Percentiles rank a stretch among this genome's conserved stretches.
Evolutionary conservation across 768 basidiomycete species (phyloP).

Genomic region (Cystoderma amianthinum): DNA sequence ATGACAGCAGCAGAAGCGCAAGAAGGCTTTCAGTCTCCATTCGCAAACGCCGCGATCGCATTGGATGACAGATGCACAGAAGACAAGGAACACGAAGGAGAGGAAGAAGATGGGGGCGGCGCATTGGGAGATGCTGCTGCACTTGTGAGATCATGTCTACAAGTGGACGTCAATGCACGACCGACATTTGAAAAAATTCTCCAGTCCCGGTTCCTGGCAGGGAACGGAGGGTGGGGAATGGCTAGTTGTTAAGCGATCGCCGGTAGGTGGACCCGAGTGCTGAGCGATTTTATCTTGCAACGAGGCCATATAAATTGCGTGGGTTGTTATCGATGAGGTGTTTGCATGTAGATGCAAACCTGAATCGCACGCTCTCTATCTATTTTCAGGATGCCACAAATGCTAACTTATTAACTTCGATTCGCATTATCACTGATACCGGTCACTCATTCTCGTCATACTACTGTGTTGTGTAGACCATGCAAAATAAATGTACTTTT

Average conservation of each 20-base stretch:
- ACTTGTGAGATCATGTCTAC: conserved; percentile 79
- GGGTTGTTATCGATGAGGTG: neutral
- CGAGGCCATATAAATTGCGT: too few relatives aligned
- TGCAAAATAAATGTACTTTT: neutral
- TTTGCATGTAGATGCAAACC: neutral
- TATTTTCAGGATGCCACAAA: neutral
- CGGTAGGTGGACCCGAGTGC: conserved; percentile 1
- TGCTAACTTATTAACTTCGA: neutral
- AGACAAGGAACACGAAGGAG: conserved; percentile 64
- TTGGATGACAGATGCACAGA: conserved; percentile 78
- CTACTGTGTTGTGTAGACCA: too few relatives aligned
- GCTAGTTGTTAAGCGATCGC: conserved; percentile 11
- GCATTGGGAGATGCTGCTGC: conserved; percentile 78
- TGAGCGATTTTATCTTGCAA: too few relatives aligned
- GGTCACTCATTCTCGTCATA: neutral
- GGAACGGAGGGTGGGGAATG: conserved; percentile 67
- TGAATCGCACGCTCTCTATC: neutral
- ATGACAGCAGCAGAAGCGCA: conserved; percentile 88
- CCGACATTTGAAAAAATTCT: conserved; percentile 84
- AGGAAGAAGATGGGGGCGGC: conserved; percentile 80
- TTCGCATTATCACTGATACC: neutral
- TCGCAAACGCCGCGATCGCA: conserved; percentile 68
- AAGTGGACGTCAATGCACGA: conserved; percentile 67
- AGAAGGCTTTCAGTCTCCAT: conserved; percentile 70
- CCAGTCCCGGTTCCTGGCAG: conserved; percentile 74